Base-by-base conservation (phyloP, 768 basidiomycete genomes). In the Gymnopilus dilepis region DNA sequence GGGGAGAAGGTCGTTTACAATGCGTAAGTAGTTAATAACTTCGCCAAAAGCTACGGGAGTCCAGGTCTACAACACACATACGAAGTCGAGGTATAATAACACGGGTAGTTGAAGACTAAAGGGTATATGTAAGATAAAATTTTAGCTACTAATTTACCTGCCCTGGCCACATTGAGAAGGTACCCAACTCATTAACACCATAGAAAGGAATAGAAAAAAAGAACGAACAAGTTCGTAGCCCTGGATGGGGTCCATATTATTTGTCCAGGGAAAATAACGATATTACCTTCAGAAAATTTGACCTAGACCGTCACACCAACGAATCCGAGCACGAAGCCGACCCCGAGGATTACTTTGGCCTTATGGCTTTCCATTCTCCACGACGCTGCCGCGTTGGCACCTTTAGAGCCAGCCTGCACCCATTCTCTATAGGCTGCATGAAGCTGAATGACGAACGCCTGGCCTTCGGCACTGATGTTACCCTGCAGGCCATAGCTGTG, bases 361-460 rank as follows among this genome's bases (percentile, higher is more conserved):
- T 17, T 50, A 26, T 50, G 47, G n/a, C 19, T 28, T 3, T 26
- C 47, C 34, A 28, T 56, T 41, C 24, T 45, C 41, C 28, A 8
- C 22, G 57, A 48, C 5, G 15, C 5, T 52, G 74, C 79, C 19
- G 61, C 73, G 67, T 82, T 87, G n/a, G 72, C 76, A 6, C 88
- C 87, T 26, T 77, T 74, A 3, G 82, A 74, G 0, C 90, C 89
- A 28, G 71, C 80, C 0, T 74, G 77, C 1, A 82, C 80, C 91
- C 92, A 94, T 65, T 94, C 93, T 43, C 81, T 77, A 80, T 87
- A 91, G 4, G 90, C 90, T 0, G 91, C 83, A 60, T 93, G 80
- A 74, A 95, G 80, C 68, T 87, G 80, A 5, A 95, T 72, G 11
- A 91, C 84, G 72, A 96, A 96, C 6, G 90, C 91, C 75, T 95